Evolutionary conservation across 2,329 filamentous ascomycete species (phyloP), one percentile per base, ranked within the genome.

Genomic region (Cladosporium sp.): DNA sequence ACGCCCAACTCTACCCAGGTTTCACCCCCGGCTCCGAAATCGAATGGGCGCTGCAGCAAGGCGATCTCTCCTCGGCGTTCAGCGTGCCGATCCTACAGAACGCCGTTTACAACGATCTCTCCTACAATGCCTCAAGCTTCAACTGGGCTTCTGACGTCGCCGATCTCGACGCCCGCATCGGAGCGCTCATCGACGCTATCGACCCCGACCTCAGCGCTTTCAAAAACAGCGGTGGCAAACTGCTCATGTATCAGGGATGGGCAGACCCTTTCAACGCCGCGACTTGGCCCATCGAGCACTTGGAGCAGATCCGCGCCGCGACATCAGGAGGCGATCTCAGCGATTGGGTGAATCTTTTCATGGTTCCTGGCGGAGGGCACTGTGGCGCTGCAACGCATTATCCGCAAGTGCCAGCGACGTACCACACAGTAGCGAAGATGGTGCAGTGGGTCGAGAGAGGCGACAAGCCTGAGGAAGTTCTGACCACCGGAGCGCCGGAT

Each of bases 1-100:
- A 70, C 7, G 46, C 65, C 28, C 54, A 70, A 21, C 66, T 80
- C 8, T 81, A 81, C 67, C 79, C 80, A 2, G 79, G 79, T 10
- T 80, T 81, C 60, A 69, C 71, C 0, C 65, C 77, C 16, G 79
- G 80, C 48, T 79, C 77, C 5, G 80, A 82, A 61, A 75, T 66
- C 8, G 70, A 76, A 51, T 81, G 78, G 79, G 58, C 74, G 5
- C 13, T 67, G 1, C 79, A 79, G 66, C 76, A 80, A 70, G 73
- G 72, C 4, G 32, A 56, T 1, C 70, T 81, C 0, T 72, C 77
- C 3, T 48, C 76, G 5, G 72, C 70, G 4, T 81, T 78, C 67
- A 74, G 75, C 14, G 71, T 78, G 2, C 78, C 77, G 1, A 75
- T 81, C 11, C 66, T 82, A n/a, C 78, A 81, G 65, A 80, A 81